Evolutionary conservation across 2,329 filamentous ascomycete genomes (phyloP).

Genomic region (Colletotrichum incanum): DNA sequence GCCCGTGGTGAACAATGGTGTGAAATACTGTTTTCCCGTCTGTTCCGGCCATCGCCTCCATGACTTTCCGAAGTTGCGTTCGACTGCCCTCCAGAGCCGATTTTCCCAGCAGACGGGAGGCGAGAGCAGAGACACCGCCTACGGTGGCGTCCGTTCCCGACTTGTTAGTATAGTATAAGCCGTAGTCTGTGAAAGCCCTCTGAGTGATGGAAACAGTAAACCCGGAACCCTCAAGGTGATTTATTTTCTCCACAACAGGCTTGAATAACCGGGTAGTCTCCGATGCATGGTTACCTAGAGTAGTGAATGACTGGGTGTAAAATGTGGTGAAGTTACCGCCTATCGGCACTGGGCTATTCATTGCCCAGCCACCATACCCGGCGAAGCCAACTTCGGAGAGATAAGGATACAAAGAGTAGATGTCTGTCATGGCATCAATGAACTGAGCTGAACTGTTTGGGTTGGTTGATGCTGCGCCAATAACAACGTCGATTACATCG

Average conservation of each 20-base stretch:
- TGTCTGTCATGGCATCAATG: conserved; percentile 20
- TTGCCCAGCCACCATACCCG: conserved; percentile 36
- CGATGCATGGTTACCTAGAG: conserved; percentile 1
- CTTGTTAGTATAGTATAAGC: conserved; percentile 16
- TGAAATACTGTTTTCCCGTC: conserved; percentile 15
- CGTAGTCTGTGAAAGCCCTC: conserved; percentile 16
- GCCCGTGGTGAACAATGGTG: conserved; percentile 29
- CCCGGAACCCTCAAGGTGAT: background rate
- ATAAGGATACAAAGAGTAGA: conserved; percentile 14
- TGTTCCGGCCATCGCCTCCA: conserved; percentile 18
- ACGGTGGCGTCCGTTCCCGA: background rate
- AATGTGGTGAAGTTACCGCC: conserved; percentile 24
- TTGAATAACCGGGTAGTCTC: conserved; percentile 10
- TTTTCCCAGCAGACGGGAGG: conserved; percentile 12
- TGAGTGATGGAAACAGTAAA: conserved; percentile 17
- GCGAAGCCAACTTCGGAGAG: conserved; percentile 24
- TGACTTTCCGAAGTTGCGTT: background rate
- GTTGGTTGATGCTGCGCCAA: conserved; percentile 47
- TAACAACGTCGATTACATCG: conserved; percentile 60
- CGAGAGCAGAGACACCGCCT: conserved; percentile 7
- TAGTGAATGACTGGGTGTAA: conserved; percentile 19
- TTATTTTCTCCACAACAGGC: conserved; percentile 6
- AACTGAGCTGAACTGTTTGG: conserved; percentile 27
- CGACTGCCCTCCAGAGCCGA: conserved; percentile 12
- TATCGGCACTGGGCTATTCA: conserved; percentile 12